phyloP scores from a whole-genome alignment of 805 yeast genomes.

The Soucietia sequanensis region DNA sequence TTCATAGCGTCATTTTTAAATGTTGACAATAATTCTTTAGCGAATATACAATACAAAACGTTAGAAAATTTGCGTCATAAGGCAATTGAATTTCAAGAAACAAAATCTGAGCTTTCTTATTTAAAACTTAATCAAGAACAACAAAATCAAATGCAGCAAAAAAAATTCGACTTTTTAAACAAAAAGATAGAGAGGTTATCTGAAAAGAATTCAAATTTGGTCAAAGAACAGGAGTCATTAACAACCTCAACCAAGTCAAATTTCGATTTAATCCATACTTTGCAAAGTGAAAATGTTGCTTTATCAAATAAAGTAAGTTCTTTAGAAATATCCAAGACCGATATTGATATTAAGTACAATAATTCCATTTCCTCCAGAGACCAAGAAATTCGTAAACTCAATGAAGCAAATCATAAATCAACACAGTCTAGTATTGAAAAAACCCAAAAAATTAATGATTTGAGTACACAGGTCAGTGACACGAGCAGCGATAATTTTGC shows the following conservation, averaged over 20 bases:
- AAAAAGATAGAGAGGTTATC: conserved; percentile 17
- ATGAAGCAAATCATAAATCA: conserved; percentile 25
- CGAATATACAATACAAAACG: conserved; percentile 2
- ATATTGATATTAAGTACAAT: conserved; percentile 9
- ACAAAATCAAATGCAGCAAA: conserved; percentile 21
- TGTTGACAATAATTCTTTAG: conserved; percentile 16
- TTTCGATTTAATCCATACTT: conserved; percentile 11
- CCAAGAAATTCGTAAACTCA: conserved; percentile 24
- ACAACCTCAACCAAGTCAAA: conserved; percentile 8
- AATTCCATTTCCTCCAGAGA: conserved; percentile 14
- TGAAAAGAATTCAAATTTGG: conserved; percentile 20
- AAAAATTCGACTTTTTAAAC: conserved; percentile 18
- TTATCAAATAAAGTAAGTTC: conserved; percentile 15
- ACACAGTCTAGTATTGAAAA: conserved; percentile 36
- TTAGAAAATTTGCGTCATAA: conserved; percentile 15
- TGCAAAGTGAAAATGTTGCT: conserved; percentile 12
- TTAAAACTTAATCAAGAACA: conserved; percentile 36
- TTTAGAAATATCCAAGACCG: conserved; percentile 13
- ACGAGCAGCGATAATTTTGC: conserved; percentile 34
- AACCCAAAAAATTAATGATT: conserved; percentile 31
- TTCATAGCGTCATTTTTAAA: conserved; percentile 27
- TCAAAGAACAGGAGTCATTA: conserved; percentile 14
- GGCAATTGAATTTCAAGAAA: conserved; percentile 26
- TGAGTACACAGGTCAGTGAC: conserved; percentile 36
- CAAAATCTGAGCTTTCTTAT: conserved; percentile 30